phyloP scores from a whole-genome alignment of 169 alveolate genomes.

The Pseudocohnilembus persalinus region DNA sequence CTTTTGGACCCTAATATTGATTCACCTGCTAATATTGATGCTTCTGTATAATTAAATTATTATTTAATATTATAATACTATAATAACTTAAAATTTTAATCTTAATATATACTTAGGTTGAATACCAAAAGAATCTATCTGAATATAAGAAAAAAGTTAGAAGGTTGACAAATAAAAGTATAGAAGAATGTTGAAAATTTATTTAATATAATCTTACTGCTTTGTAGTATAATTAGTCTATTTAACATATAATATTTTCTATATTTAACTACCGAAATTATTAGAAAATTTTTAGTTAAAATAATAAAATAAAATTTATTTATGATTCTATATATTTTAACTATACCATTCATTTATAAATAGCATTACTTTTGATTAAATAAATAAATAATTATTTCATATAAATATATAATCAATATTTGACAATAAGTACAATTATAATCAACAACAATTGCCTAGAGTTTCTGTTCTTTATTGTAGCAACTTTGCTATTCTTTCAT shows the following conservation, averaged over 20 bases:
- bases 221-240: neutral
- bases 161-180: slow-evolving; percentile 72
- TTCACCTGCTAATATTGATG: slow-evolving; percentile 98
- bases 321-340: too few relatives aligned
- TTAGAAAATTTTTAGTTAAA: too few relatives aligned
- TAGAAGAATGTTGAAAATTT: slow-evolving; percentile 56
- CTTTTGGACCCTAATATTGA: slow-evolving; percentile 96
- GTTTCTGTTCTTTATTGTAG: neutral
- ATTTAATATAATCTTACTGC: neutral
- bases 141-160: slow-evolving; percentile 90
- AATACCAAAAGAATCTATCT: slow-evolving; percentile 82
- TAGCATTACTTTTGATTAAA: too few relatives aligned
- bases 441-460: neutral
- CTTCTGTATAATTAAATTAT: slow-evolving; percentile 72
- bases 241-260: neutral
- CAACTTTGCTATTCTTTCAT: neutral
- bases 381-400: too few relatives aligned
- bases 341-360: too few relatives aligned
- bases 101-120: slow-evolving; percentile 19
- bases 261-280: too few relatives aligned
- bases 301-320: too few relatives aligned
- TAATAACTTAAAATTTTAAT: neutral
- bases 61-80: neutral
- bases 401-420: too few relatives aligned
- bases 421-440: too few relatives aligned